Percentiles rank a stretch among this genome's conserved stretches.
Evolutionary conservation across 805 yeast species (phyloP).

Genomic region (Metschnikowia vanudenii): DNA sequence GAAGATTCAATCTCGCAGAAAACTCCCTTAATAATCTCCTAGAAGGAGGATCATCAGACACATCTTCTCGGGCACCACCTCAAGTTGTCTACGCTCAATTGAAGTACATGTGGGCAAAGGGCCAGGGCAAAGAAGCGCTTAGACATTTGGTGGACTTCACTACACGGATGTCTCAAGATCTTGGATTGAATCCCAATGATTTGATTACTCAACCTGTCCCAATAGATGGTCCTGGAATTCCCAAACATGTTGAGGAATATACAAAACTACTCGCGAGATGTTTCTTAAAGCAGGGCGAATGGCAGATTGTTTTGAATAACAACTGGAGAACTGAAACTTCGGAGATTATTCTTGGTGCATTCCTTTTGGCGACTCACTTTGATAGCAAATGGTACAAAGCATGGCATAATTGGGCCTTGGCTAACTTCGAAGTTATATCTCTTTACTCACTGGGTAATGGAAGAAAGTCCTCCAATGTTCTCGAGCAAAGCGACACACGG

Average conservation of each 20-base stretch:
- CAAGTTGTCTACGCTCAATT: slow-evolving; percentile 96
- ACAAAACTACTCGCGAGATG: slow-evolving; percentile 88
- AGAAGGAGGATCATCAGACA: slow-evolving; percentile 65
- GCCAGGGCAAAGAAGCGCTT: slow-evolving; percentile 82
- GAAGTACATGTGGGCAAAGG: slow-evolving; percentile 96
- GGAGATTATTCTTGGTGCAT: slow-evolving; percentile 87
- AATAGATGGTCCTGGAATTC: slow-evolving; percentile 64
- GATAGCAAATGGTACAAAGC: slow-evolving; percentile 95
- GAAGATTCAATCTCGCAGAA: slow-evolving; percentile 88
- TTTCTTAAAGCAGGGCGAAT: slow-evolving; percentile 95
- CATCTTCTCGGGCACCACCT: slow-evolving; percentile 84
- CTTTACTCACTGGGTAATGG: slow-evolving; percentile 39
- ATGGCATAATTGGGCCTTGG: slow-evolving; percentile 99
- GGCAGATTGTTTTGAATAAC: slow-evolving; percentile 83
- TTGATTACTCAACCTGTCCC: slow-evolving; percentile 85
- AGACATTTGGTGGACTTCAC: slow-evolving; percentile 86
- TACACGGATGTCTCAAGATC: slow-evolving; percentile 81
- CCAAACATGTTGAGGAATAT: slow-evolving; percentile 76
- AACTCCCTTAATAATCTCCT: slow-evolving; percentile 78
- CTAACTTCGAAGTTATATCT: slow-evolving; percentile 92
- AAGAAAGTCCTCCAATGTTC: slow-evolving; percentile 16
- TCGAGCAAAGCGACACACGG: slow-evolving; percentile 29
- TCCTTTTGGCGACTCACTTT: slow-evolving; percentile 90
- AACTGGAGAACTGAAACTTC: slow-evolving; percentile 78
- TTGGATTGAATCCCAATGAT: slow-evolving; percentile 84